Percentiles rank a stretch among this genome's conserved stretches.
Evolutionary conservation across 2,329 filamentous ascomycete genomes (phyloP).

Genomic region (Metarhizium sp.): DNA sequence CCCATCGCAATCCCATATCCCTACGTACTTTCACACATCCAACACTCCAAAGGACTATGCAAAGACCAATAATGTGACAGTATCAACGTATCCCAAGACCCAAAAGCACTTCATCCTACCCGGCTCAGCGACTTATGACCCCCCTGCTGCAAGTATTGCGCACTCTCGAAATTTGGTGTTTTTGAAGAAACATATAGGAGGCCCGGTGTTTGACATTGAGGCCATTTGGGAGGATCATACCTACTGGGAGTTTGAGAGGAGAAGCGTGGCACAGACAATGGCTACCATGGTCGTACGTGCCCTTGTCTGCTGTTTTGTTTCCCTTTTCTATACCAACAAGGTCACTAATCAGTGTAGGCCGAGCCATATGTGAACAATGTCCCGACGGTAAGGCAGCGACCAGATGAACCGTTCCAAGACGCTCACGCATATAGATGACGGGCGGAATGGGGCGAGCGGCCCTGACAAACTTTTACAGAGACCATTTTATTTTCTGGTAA

Average conservation of each 20-base stretch:
- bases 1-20: neutral
- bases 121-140: constrained; percentile 37
- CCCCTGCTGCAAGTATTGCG: constrained; percentile 44
- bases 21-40: neutral
- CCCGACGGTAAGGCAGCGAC: constrained; percentile 42
- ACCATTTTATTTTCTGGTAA: constrained; percentile 58
- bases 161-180: constrained; percentile 58
- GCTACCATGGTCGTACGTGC: constrained; percentile 56
- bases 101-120: constrained; percentile 35
- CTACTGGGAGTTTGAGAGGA: constrained; percentile 56
- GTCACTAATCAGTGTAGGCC: constrained; percentile 1
- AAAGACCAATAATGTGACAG: neutral
- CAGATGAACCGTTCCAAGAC: neutral
- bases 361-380: constrained; percentile 72
- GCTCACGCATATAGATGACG: constrained; percentile 30
- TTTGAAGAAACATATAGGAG: constrained; percentile 52
- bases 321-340: too few species aligned
- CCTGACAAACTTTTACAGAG: constrained; percentile 58
- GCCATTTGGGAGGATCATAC: constrained; percentile 72
- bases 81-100: constrained; percentile 17
- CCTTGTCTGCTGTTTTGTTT: too few species aligned
- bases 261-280: constrained; percentile 63
- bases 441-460: constrained; percentile 57
- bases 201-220: constrained; percentile 64
- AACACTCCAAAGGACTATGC: too few species aligned